Conservation (phyloP, 495 filamentous ascomycete species). For the Aspergillus avenaceus region DNA sequence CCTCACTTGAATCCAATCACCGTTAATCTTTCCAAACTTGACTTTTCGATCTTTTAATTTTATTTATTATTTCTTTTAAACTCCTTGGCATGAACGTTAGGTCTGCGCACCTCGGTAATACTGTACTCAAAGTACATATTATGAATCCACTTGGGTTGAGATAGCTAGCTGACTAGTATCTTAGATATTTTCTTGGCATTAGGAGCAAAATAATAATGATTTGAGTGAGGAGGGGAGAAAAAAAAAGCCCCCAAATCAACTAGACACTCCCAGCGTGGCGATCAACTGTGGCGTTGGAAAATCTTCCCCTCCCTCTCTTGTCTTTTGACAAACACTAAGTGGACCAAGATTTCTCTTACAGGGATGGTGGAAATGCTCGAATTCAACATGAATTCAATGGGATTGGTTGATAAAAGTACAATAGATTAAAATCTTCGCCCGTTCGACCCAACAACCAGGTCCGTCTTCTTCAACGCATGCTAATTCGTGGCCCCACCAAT, state of each 20-base stretch:
- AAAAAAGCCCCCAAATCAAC: no score
- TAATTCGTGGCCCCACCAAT: conserved; percentile 3
- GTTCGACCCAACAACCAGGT: conserved; percentile 18
- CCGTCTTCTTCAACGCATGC: conserved; percentile 14
- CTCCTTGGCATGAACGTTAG: no score
- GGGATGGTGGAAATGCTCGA: neutral
- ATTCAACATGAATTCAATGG: neutral
- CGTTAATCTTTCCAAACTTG: no score
- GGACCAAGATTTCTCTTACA: neutral
- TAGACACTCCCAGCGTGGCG: neutral
- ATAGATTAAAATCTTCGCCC: neutral
- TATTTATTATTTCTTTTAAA: no score
- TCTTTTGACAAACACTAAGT: no score
- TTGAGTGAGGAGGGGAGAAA: no score
- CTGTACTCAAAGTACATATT: no score
- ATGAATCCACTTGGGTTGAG: no score
- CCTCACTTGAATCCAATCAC: neutral
- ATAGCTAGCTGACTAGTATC: neutral
- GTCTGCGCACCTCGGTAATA: no score
- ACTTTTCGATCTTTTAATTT: no score
- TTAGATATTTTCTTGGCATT: neutral
- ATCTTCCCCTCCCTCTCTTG: neutral
- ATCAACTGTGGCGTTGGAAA: conserved; percentile 3
- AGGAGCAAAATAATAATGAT: no score
- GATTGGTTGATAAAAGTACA: neutral